These are phyloP conservation scores for Lactarius sanguifluus DNA, from an alignment of 768 basidiomycete species.

Conservation along the genomic window DNA sequence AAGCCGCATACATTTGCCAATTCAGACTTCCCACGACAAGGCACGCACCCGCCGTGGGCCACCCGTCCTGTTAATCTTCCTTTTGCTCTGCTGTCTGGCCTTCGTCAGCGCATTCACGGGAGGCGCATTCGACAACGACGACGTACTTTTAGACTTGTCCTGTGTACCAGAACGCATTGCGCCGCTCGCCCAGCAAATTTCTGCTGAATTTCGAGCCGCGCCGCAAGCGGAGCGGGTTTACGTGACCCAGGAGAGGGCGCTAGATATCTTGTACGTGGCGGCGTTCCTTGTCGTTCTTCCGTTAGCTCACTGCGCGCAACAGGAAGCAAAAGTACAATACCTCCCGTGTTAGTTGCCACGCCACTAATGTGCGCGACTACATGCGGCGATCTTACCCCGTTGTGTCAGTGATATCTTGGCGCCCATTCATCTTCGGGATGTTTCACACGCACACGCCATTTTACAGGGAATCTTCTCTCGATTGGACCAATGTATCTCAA, in stretches of 20 bases:
- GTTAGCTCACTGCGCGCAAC: neutral
- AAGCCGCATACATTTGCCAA: neutral
- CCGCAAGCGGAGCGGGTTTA: neutral
- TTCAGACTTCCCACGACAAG: too few relatives aligned
- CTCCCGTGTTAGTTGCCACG: neutral
- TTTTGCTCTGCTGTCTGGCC: constrained; percentile 5
- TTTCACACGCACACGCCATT: neutral
- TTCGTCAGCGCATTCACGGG: constrained; percentile 14
- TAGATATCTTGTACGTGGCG: constrained; percentile 4
- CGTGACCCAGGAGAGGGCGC: neutral
- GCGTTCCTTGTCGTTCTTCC: neutral
- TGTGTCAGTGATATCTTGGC: neutral
- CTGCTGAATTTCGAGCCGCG: neutral
- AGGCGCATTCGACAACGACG: neutral
- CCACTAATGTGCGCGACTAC: constrained; percentile 1
- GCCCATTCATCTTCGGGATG: neutral
- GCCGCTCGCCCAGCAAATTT: neutral
- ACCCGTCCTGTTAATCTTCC: constrained; percentile 2
- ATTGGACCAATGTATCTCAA: neutral
- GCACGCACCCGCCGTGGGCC: neutral
- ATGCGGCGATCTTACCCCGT: constrained; percentile 1
- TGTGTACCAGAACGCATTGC: constrained; percentile 6
- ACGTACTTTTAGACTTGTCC: neutral
- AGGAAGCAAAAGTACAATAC: constrained; percentile 5
- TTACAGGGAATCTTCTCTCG: constrained; percentile 6